phyloP scores from a whole-genome alignment of 495 filamentous ascomycete genomes.

The Thermothielavioides terrestris region DNA sequence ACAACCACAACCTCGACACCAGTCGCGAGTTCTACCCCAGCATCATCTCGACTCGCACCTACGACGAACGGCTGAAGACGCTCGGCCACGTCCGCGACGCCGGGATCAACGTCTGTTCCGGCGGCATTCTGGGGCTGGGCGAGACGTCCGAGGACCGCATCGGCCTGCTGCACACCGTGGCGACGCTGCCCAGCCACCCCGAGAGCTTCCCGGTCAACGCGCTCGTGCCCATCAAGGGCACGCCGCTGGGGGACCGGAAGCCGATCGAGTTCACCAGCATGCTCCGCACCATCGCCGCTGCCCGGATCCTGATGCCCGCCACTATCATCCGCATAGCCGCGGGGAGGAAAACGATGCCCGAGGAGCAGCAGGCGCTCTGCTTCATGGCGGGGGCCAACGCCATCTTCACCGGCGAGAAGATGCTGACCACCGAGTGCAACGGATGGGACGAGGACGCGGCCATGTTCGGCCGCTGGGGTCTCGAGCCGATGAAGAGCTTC shows the following conservation, averaged over 20 bases:
- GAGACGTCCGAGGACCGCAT: conserved; percentile 68
- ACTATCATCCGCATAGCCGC: conserved; percentile 79
- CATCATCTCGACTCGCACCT: conserved; percentile 71
- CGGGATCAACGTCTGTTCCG: conserved; percentile 77
- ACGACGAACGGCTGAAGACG: conserved; percentile 73
- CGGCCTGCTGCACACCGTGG: conserved; percentile 67
- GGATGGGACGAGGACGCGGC: conserved; percentile 77
- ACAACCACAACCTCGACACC: conserved; percentile 87
- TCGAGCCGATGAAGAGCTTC: conserved; percentile 49
- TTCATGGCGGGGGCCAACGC: conserved; percentile 84
- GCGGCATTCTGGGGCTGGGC: conserved; percentile 72
- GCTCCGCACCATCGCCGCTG: conserved; percentile 70
- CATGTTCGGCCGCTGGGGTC: conserved; percentile 72
- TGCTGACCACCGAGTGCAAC: conserved; percentile 81
- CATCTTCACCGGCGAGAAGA: conserved; percentile 85
- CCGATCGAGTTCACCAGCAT: conserved; percentile 62
- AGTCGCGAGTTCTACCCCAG: conserved; percentile 75
- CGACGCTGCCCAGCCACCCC: conserved; percentile 66
- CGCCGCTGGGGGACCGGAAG: conserved; percentile 62
- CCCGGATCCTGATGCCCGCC: conserved; percentile 64
- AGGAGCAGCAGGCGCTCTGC: conserved; percentile 76
- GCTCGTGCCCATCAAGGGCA: conserved; percentile 77
- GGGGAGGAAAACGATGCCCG: conserved; percentile 63
- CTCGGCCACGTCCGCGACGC: conserved; percentile 68
- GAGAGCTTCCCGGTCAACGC: conserved; percentile 83